Percentiles rank a stretch among this genome's conserved stretches.
These are phyloP conservation scores for Cicer arietinum DNA, from an alignment of 306 rosid genomes.

Conservation along the genomic window DNA sequence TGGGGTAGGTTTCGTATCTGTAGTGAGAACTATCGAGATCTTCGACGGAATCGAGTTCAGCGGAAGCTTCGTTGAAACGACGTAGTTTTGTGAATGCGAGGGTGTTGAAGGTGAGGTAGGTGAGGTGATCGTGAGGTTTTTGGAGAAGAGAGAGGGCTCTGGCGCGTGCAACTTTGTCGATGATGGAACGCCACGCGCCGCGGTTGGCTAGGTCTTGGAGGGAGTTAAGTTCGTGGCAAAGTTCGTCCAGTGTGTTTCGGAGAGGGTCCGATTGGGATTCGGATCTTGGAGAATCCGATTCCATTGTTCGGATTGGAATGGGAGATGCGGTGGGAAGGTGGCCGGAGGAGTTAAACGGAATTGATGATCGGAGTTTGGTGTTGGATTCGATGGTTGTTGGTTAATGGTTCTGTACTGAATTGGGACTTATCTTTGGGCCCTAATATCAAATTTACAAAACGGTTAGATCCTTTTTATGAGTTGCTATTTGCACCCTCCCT, in stretches of 20 bases:
- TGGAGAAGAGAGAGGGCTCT: constrained; percentile 78
- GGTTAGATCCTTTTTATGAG: too few species aligned
- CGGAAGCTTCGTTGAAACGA: constrained; percentile 78
- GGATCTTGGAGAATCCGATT: constrained; percentile 41
- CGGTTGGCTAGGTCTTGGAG: constrained; percentile 80
- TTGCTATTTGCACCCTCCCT: too few species aligned
- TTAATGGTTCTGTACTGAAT: too few species aligned
- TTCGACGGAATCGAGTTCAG: constrained; percentile 81
- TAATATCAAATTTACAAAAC: too few species aligned
- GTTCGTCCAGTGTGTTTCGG: constrained; percentile 51
- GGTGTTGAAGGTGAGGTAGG: constrained; percentile 77
- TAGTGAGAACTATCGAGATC: constrained; percentile 71
- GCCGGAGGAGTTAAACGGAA: constrained; percentile 23
- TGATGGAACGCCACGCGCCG: constrained; percentile 91
- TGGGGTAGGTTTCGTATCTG: constrained; percentile 73
- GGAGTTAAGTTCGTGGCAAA: constrained; percentile 68
- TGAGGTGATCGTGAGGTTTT: constrained; percentile 87
- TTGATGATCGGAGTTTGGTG: constrained; percentile 1
- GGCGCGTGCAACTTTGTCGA: constrained; percentile 83
- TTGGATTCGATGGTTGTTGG: neutral
- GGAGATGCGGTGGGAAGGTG: neutral
- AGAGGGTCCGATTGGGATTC: constrained; percentile 61
- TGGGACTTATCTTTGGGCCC: too few species aligned
- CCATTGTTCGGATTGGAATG: constrained; percentile 39
- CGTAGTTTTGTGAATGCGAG: constrained; percentile 87